A percentile compares a stretch with the other conserved stretches of the same genome.
These are phyloP conservation scores for Globomyces pollinis-pini DNA, from an alignment of 192 early-diverging fungal genomes.

Conservation along the genomic window DNA sequence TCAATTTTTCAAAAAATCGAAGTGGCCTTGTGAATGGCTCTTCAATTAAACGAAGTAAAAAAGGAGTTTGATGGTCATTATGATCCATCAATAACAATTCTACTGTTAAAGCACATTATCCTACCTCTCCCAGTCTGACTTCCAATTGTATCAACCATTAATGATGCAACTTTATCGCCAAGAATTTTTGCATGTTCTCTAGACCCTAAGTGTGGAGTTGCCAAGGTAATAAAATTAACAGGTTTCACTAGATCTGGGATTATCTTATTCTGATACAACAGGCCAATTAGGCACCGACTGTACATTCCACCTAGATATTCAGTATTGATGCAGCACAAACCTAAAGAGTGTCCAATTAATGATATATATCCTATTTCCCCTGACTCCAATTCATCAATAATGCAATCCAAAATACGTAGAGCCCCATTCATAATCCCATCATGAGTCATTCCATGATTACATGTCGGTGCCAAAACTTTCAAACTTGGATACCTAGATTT, in stretches of 20 bases:
- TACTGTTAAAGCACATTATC: not conserved
- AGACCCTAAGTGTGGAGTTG: slow-evolving; percentile 5
- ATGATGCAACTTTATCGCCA: not conserved
- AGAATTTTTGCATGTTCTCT: slow-evolving; percentile 7
- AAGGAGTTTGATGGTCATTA: not conserved
- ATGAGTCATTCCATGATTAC: slow-evolving; percentile 6
- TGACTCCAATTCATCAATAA: not conserved
- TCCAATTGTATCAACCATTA: not conserved
- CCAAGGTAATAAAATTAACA: slow-evolving; percentile 6
- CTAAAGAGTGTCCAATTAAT: not conserved
- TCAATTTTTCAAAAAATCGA: not conserved
- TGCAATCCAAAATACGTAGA: not conserved
- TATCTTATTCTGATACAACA: not conserved
- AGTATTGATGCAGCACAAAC: no score
- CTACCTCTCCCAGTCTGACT: slow-evolving; percentile 4
- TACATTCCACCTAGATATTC: slow-evolving; percentile 8
- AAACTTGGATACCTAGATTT: not conserved
- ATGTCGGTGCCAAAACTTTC: slow-evolving; percentile 3
- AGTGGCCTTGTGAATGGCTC: not conserved
- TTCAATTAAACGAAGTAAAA: not conserved
- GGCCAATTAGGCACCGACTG: not conserved
- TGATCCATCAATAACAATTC: not conserved
- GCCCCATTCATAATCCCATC: slow-evolving; percentile 8
- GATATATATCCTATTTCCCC: not conserved
- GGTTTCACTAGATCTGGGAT: not conserved